These are phyloP conservation scores for Petunia axillaris DNA, from an alignment of 257 asterid genomes.

Conservation along the genomic window DNA sequence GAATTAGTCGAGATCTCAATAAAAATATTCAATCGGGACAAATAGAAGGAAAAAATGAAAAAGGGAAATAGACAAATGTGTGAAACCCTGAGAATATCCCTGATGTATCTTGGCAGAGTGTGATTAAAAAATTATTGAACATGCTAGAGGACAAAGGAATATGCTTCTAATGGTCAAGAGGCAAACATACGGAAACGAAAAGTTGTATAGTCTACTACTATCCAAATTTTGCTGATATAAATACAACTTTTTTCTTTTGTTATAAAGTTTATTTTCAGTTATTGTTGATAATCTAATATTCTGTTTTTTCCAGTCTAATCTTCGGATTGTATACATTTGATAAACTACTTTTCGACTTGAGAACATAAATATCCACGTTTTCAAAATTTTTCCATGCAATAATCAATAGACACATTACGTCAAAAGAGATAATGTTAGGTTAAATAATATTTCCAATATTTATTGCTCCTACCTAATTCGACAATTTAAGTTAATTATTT, in stretches of 20 bases:
- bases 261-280: not conserved
- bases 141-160: not conserved
- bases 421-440: not conserved
- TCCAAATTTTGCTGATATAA: not conserved
- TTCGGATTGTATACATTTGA: no score
- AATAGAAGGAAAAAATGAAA: not conserved
- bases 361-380: no score
- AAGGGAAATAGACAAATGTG: no score
- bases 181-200: not conserved
- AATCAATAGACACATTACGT: not conserved
- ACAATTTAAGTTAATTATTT: not conserved
- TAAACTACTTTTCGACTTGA: no score
- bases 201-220: slow-evolving; percentile 17
- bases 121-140: not conserved
- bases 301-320: not conserved
- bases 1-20: no score
- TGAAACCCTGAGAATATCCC: not conserved
- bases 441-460: no score
- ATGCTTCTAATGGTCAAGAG: slow-evolving; percentile 2
- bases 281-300: not conserved
- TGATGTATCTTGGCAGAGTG: not conserved
- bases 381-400: no score
- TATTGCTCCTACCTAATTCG: not conserved
- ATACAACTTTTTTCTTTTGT: not conserved
- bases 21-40: no score